Evolutionary conservation across 2,329 filamentous ascomycete species (phyloP).

Genomic region (Penicillium sp.): DNA sequence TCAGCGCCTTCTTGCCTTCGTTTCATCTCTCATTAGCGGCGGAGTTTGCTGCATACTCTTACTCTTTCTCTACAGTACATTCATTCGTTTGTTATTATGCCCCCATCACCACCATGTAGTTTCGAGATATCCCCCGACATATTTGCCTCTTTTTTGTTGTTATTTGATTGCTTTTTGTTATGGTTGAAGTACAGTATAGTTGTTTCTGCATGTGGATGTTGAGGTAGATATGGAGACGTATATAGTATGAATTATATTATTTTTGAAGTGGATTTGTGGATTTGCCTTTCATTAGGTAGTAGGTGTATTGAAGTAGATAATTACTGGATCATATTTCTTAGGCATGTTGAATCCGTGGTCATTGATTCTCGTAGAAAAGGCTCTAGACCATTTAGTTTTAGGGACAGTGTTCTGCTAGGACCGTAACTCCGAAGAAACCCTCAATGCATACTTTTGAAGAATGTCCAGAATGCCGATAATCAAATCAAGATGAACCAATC

Average conservation of each 20-base stretch:
- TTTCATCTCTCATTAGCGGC: slow-evolving; percentile 35
- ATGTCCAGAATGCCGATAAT: too few species aligned
- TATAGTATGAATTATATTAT: slow-evolving; percentile 23
- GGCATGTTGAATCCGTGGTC: too few species aligned
- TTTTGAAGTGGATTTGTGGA: slow-evolving; percentile 13
- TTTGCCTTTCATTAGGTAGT: background rate
- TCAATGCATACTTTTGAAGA: too few species aligned
- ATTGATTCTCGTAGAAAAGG: too few species aligned
- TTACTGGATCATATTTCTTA: background rate
- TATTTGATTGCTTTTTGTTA: slow-evolving; percentile 16
- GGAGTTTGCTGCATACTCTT: slow-evolving; percentile 35
- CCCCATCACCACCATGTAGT: slow-evolving; percentile 17
- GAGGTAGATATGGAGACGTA: slow-evolving; percentile 26
- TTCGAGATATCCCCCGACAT: slow-evolving; percentile 33
- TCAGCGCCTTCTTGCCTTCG: slow-evolving; percentile 1
- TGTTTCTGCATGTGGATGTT: slow-evolving; percentile 26
- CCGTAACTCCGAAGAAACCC: too few species aligned
- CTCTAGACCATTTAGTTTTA: too few species aligned
- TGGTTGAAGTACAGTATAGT: slow-evolving; percentile 30
- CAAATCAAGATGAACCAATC: too few species aligned
- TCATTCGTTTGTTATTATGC: slow-evolving; percentile 28
- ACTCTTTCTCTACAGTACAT: slow-evolving; percentile 24
- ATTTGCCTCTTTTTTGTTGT: slow-evolving; percentile 14
- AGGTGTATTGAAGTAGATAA: background rate
- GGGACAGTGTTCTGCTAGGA: too few species aligned